Evolutionary conservation across 176 grass and related monocot genomes (phyloP), one percentile per base, ranked within the genome.

Genomic region (Avena atlantica): DNA sequence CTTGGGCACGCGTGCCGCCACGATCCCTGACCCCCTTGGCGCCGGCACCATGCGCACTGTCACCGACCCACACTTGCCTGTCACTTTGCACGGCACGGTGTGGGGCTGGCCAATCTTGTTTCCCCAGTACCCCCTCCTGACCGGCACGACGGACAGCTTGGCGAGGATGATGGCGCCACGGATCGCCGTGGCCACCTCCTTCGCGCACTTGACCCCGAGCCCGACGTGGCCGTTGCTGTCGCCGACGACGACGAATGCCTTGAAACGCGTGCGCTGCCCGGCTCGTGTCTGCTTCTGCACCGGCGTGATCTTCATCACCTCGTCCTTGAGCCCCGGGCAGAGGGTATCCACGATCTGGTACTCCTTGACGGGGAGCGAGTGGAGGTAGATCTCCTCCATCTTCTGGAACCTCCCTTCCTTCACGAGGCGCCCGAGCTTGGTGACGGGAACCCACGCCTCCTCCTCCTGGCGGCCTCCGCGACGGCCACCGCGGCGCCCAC

Each of bases 251-350:
- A 95, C 85, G 78, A 95, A 95, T 0, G 91, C 89, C 91, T 95
- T 95, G 80, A 95, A 93, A 2, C 87, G 89, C 17, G 89, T 95
- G 52, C 94, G 78, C 87, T 93, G 87, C 15, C 91, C 85, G 7
- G 89, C 94, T 6, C 94, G 91, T 17, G 94, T 95, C 87, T 95
- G 91, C 87, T 95, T 95, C 84, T 95, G 94, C 2, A 95, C 87
- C 0, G 94, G 85, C 1, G 85, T 95, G 72, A 95, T 95, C 89
- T 95, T 95, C 89, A 95, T 95, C n/a, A 95, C 94, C 91, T 95
- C 94, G 78, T 95, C 89, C 92, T 95, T 95, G 74, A 93, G 89
- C 11, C 87, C 60, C 10, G 82, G 82, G 5, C 86, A 34, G 3
- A 95, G 89, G 4, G 5, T 0, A 25, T 95, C 94, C 23, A 95